These are phyloP conservation scores for Lunasporangiospora selenospora DNA, from an alignment of 192 early-diverging fungal species.

Conservation along the genomic window DNA sequence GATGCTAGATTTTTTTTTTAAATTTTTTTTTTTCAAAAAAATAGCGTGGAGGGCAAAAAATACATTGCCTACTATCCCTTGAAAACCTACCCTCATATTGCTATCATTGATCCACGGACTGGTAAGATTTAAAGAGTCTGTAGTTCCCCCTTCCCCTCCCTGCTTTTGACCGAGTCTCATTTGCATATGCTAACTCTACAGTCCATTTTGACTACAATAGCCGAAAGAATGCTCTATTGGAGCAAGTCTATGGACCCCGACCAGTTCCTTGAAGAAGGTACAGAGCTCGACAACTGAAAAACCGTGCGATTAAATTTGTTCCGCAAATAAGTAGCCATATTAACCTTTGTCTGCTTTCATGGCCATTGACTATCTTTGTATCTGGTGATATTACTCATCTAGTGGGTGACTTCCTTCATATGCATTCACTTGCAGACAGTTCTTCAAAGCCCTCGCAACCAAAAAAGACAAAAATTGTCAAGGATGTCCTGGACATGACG, in stretches of 20 bases:
- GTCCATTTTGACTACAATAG: conserved; percentile 31
- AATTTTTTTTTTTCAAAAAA: conserved; percentile 22
- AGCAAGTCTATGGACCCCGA: conserved; percentile 56
- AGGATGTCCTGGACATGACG: conserved; percentile 72
- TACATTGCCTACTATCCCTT: conserved; percentile 80
- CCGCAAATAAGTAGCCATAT: too few relatives aligned
- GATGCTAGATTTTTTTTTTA: background rate
- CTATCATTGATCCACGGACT: conserved; percentile 89
- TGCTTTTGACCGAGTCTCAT: too few relatives aligned
- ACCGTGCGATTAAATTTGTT: too few relatives aligned
- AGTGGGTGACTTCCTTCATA: conserved; percentile 69
- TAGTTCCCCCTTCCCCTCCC: too few relatives aligned
- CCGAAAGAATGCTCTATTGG: conserved; percentile 83
- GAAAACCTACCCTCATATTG: conserved; percentile 79
- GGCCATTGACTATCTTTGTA: too few relatives aligned
- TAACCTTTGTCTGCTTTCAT: conserved; percentile 2
- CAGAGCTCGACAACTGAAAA: background rate
- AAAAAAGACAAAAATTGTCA: conserved; percentile 37
- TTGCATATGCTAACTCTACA: too few relatives aligned
- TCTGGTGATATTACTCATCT: too few relatives aligned
- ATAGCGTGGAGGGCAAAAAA: conserved; percentile 72
- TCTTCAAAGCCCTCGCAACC: conserved; percentile 42
- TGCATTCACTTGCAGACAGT: conserved; percentile 47
- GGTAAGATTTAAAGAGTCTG: too few relatives aligned
- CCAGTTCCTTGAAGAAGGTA: conserved; percentile 80